A percentile compares a stretch with the other conserved stretches of the same genome.
Evolutionary conservation across 2,329 filamentous ascomycete genomes (phyloP).

Genomic region (Exophiala alcalophila): DNA sequence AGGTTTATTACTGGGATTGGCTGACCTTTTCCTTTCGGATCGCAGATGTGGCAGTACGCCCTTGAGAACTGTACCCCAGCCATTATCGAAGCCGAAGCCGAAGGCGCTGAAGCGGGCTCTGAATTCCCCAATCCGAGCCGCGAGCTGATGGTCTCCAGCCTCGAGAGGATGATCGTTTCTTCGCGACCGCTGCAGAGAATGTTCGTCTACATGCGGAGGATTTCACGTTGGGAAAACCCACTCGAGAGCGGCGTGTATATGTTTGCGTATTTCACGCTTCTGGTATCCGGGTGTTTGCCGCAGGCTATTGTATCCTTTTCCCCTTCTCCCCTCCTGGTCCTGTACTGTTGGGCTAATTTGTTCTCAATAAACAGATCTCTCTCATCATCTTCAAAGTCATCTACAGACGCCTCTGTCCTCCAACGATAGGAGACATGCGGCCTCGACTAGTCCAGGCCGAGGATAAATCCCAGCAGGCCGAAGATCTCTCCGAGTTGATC

Average conservation of each 20-base stretch:
- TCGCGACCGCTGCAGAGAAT: slow-evolving; percentile 15
- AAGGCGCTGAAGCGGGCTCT: too few relatives aligned
- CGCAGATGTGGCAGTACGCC: too few relatives aligned
- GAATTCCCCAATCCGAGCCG: slow-evolving; percentile 7
- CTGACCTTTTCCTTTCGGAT: too few relatives aligned
- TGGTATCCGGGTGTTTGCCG: slow-evolving; percentile 14
- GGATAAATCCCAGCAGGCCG: slow-evolving; percentile 7
- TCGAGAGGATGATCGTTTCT: slow-evolving; percentile 14
- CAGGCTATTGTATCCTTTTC: slow-evolving; percentile 10
- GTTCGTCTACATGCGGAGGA: slow-evolving; percentile 13
- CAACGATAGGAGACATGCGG: slow-evolving; percentile 5
- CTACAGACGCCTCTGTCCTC: slow-evolving; percentile 9
- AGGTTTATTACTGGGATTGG: too few relatives aligned
- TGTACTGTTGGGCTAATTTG: too few relatives aligned
- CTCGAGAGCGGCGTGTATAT: slow-evolving; percentile 12
- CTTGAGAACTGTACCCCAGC: too few relatives aligned
- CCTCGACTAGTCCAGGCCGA: slow-evolving; percentile 4
- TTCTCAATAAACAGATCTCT: slow-evolving; percentile 10
- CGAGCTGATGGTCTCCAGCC: slow-evolving; percentile 6
- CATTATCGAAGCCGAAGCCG: too few relatives aligned
- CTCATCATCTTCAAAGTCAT: slow-evolving; percentile 11
- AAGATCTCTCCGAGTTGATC: slow-evolving; percentile 12
- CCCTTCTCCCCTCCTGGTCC: too few relatives aligned
- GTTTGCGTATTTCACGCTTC: slow-evolving; percentile 17
- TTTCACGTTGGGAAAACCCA: slow-evolving; percentile 18